These are phyloP conservation scores for Trichoderma atrobrunneum DNA, from an alignment of 2,329 filamentous ascomycete genomes.

Conservation along the genomic window DNA sequence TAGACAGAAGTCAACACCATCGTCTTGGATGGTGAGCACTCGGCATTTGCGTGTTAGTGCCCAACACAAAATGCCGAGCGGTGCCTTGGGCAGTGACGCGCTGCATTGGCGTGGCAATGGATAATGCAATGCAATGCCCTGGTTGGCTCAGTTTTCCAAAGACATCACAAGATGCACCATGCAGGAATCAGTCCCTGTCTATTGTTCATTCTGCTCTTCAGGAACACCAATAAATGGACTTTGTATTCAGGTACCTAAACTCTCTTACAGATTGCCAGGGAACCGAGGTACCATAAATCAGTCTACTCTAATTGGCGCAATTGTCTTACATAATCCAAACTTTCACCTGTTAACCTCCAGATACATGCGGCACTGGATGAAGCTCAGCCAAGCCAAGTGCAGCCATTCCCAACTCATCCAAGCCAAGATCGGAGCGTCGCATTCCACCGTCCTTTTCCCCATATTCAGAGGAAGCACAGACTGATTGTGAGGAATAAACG, in stretches of 20 bases:
- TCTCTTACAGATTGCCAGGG: neutral
- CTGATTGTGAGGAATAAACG: neutral
- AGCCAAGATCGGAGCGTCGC: neutral
- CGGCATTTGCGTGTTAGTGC: neutral
- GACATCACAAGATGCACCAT: neutral
- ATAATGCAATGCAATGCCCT: neutral
- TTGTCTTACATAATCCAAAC: neutral
- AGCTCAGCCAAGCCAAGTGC: neutral
- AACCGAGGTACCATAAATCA: neutral
- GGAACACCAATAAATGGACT: neutral
- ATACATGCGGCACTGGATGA: neutral
- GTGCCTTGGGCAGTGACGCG: slow-evolving; percentile 4
- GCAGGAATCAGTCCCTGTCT: neutral
- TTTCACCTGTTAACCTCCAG: neutral
- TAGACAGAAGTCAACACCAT: neutral
- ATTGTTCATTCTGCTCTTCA: neutral
- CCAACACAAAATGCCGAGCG: neutral
- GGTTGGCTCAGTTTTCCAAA: neutral
- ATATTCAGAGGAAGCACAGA: neutral
- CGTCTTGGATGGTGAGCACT: no score
- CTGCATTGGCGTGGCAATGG: neutral
- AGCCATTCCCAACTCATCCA: neutral
- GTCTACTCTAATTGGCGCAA: neutral
- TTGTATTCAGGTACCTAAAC: neutral
- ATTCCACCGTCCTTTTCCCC: neutral